Conservation (phyloP, 306 rosid genomes). For the Geum urbanum region DNA sequence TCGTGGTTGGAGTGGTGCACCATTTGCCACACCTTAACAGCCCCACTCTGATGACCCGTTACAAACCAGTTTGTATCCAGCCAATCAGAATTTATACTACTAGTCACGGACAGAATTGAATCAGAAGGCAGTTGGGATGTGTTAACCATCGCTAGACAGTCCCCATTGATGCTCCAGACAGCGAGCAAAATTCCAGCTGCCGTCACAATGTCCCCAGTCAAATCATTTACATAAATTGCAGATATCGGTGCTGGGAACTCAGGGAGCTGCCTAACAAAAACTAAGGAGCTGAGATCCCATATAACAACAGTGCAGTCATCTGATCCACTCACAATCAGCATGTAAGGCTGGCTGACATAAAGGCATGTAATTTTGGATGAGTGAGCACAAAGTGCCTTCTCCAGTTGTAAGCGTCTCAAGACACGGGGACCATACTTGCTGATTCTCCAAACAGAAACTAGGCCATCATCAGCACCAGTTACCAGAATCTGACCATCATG, state of each 20-base stretch:
- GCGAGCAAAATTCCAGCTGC: constrained; percentile 96
- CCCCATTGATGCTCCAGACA: constrained; percentile 95
- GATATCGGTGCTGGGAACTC: constrained; percentile 85
- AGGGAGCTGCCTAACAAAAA: constrained; percentile 90
- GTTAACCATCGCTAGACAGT: constrained; percentile 85
- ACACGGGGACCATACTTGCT: constrained; percentile 62
- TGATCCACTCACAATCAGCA: constrained; percentile 94
- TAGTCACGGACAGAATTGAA: constrained; percentile 83
- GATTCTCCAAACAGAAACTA: constrained; percentile 91
- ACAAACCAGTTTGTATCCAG: constrained; percentile 89
- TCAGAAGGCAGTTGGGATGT: constrained; percentile 97
- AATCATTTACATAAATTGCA: constrained; percentile 83
- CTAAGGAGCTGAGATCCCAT: constrained; percentile 98
- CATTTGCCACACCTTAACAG: constrained; percentile 98
- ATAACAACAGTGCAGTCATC: constrained; percentile 90
- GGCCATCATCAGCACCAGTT: constrained; percentile 95
- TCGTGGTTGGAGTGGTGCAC: constrained; percentile 63
- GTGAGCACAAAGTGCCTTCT: constrained; percentile 92
- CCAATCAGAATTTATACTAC: constrained; percentile 88
- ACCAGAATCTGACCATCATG: constrained; percentile 89
- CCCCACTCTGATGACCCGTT: constrained; percentile 99
- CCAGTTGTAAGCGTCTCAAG: constrained; percentile 62
- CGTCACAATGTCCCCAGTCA: constrained; percentile 90
- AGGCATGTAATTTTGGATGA: constrained; percentile 82
- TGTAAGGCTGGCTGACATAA: constrained; percentile 94